Evolutionary conservation across 805 yeast species (phyloP), one percentile per base, ranked within the genome.

Genomic region (Lachancea thermotolerans): DNA sequence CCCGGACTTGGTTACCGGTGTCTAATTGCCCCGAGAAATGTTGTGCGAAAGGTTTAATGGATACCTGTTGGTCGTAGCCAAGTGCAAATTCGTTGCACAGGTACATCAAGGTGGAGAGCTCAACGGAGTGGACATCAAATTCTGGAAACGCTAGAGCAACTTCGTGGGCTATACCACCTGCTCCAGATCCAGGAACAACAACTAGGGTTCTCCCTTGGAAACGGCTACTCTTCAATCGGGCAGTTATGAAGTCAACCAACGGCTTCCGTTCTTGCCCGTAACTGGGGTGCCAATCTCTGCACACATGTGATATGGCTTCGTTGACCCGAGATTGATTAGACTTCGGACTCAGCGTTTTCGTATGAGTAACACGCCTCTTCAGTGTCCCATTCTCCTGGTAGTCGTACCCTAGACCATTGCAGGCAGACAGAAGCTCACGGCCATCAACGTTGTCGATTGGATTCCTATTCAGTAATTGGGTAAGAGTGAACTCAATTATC

Each of bases 111-210:
- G 83, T 75, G 2, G 91, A 84, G 56, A 73, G 78, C 58, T 90
- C 98, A 29, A 87, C 74, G 0, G 95, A 81, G 48, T 81, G 82
- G 0, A 87, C 89, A 0, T 62, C 62, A 49, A 69, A 74, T 6
- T 67, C 48, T 39, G 71, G 66, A 36, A 70, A 72, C 10, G 46
- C 48, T 1, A 48, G 41, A 0, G 74, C 63, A 21, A 87, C 48
- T 48, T 81, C 86, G 57, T 80, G 81, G 1, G 95, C 81, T 0
- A 88, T 66, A 51, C 88, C 69, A 0, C 96, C 96, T 21, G 85
- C 68, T 0, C 98, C 98, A 1, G 93, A 78, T 0, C 98, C 98
- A 0, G 98, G 97, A 1, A 86, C 76, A 3, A 90, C 65, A 0
- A 87, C 72, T 10, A 77, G 64, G 0, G 85, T 76, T 48, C 17